Conservation (phyloP, 345 rosid genomes). For the Brassica incana region DNA sequence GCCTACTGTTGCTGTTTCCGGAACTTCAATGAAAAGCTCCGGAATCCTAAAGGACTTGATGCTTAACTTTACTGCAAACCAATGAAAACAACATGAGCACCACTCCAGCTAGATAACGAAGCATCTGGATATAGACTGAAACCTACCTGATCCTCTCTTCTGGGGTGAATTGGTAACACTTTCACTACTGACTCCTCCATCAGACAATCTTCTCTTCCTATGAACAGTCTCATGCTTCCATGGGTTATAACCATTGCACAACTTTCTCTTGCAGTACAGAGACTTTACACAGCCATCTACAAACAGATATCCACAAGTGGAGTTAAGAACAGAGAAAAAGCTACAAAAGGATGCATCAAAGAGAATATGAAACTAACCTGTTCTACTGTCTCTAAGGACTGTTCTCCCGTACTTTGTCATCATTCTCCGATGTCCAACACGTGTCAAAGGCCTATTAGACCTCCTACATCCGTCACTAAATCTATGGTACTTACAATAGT, state of each 20-base stretch:
- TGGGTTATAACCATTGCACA: conserved; percentile 44
- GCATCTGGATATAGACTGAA: conserved; percentile 6
- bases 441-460: conserved; percentile 61
- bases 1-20: conserved; percentile 80
- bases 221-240: conserved; percentile 48
- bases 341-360: conserved; percentile 4
- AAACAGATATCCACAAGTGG: conserved; percentile 1
- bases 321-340: conserved; percentile 17
- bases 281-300: conserved; percentile 61
- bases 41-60: conserved; percentile 89
- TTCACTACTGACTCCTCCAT: conserved; percentile 78
- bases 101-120: conserved; percentile 4
- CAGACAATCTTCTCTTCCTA: conserved; percentile 71
- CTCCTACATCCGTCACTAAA: conserved; percentile 51
- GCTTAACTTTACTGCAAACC: conserved; percentile 80
- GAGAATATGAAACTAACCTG: conserved; percentile 51
- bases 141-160: conserved; percentile 54
- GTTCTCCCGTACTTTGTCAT: conserved; percentile 70
- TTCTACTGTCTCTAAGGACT: conserved; percentile 54
- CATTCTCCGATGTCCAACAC: conserved; percentile 55
- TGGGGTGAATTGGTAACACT: conserved; percentile 78
- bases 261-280: conserved; percentile 61
- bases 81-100: conserved; percentile 26
- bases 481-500: conserved; percentile 56
- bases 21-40: conserved; percentile 83